phyloP scores from a whole-genome alignment of 208 protist species.

The Lotmaria passim region DNA sequence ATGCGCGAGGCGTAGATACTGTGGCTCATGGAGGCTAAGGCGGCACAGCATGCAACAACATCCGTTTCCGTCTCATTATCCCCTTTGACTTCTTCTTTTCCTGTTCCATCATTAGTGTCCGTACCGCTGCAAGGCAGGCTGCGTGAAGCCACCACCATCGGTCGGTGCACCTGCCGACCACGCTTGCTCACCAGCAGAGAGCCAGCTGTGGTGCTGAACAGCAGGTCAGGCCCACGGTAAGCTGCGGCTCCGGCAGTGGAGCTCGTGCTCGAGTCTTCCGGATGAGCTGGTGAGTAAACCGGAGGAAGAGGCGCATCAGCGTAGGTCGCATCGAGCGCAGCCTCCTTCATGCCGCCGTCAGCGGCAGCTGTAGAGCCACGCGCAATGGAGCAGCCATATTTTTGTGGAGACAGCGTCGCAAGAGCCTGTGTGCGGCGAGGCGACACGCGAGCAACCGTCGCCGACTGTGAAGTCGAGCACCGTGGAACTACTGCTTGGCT shows the following conservation, averaged over 20 bases:
- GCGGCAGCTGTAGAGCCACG: no score
- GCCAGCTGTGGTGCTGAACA: conserved; percentile 30
- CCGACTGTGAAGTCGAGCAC: not conserved
- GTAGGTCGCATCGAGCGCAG: conserved; percentile 1
- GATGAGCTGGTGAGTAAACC: not conserved
- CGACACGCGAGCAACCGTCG: not conserved
- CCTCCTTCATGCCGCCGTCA: not conserved
- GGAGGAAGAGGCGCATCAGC: not conserved
- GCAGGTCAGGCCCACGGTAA: not conserved
- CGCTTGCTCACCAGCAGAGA: conserved; percentile 28
- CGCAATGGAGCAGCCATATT: not conserved
- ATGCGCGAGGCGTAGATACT: conserved; percentile 29
- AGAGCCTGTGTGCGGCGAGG: not conserved
- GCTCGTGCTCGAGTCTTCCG: no score
- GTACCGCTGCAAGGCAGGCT: not conserved
- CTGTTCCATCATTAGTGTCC: no score
- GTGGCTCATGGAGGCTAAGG: conserved; percentile 48
- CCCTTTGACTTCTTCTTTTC: not conserved
- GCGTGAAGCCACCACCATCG: not conserved
- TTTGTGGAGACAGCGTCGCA: not conserved
- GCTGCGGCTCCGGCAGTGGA: not conserved
- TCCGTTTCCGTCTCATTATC: not conserved
- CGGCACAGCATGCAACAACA: conserved; percentile 38
- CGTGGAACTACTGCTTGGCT: not conserved
- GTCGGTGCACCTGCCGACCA: conserved; percentile 29